A percentile compares a stretch with the other conserved stretches of the same genome.
phyloP scores from a whole-genome alignment of 176 grass and related monocot species.

The Cenchrus fungigraminus region DNA sequence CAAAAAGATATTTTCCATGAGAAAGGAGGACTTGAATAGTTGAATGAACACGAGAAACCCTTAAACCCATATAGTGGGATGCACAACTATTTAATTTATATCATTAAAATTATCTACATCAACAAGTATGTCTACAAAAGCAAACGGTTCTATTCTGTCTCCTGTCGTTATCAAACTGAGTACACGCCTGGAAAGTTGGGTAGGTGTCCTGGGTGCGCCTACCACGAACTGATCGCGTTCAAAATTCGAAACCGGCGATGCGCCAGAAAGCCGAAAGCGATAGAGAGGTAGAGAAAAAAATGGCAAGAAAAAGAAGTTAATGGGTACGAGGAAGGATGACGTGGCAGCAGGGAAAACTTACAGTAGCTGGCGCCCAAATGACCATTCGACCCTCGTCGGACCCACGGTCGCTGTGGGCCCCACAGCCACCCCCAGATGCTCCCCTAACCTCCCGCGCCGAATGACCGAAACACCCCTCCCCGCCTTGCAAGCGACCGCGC shows the following conservation, averaged over 20 bases:
- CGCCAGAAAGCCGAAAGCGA: constrained; percentile 33
- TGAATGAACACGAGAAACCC: neutral
- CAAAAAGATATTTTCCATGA: neutral
- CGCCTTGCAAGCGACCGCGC: constrained; percentile 14
- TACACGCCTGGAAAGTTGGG: constrained; percentile 33
- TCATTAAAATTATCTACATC: neutral
- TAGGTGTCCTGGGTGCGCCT: constrained; percentile 34
- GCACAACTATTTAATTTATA: neutral
- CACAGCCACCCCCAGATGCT: constrained; percentile 32
- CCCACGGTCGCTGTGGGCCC: constrained; percentile 28
- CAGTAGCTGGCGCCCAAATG: constrained; percentile 33
- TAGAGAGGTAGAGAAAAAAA: neutral
- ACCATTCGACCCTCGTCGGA: constrained; percentile 34
- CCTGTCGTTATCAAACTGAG: neutral
- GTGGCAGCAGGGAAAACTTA: constrained; percentile 42
- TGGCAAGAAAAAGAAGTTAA: constrained; percentile 43
- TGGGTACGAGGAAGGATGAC: constrained; percentile 95
- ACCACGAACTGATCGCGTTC: constrained; percentile 18
- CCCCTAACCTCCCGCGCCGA: neutral
- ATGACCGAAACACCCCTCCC: constrained; percentile 29
- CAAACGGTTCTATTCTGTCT: neutral
- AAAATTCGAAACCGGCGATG: constrained; percentile 59
- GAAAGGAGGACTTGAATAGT: neutral
- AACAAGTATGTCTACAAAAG: neutral
- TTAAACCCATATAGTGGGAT: neutral